Evolutionary conservation across 2,329 filamentous ascomycete species (phyloP).

Genomic region (Fusarium sp.): DNA sequence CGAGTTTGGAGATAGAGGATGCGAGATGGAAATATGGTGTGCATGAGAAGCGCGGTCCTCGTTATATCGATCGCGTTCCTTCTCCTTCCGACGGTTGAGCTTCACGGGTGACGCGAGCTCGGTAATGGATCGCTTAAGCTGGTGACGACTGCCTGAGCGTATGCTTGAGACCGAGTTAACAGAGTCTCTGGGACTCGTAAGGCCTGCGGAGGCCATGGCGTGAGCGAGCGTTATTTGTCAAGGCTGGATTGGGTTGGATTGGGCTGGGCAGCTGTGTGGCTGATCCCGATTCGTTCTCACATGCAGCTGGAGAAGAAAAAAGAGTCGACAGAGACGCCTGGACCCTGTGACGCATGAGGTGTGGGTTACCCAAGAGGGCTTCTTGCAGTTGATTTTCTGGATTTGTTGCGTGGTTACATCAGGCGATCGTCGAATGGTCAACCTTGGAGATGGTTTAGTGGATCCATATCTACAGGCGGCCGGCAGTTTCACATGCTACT

Average conservation of each 20-base stretch:
- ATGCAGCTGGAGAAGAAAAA: background rate
- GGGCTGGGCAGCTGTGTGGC: slow-evolving; percentile 9
- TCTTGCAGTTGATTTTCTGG: slow-evolving; percentile 24
- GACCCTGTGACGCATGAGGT: slow-evolving; percentile 33
- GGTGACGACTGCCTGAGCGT: slow-evolving; percentile 56
- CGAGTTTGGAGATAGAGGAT: slow-evolving; percentile 42
- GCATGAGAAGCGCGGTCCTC: slow-evolving; percentile 45
- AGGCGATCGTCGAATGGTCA: slow-evolving; percentile 34
- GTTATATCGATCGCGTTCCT: slow-evolving; percentile 44
- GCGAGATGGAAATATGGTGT: slow-evolving; percentile 32
- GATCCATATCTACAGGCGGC: slow-evolving; percentile 13
- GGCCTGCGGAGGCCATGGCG: slow-evolving; percentile 42
- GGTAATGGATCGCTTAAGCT: slow-evolving; percentile 66
- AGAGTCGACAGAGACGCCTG: slow-evolving; percentile 4
- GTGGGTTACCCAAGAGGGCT: slow-evolving; percentile 28
- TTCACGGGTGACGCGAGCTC: slow-evolving; percentile 63
- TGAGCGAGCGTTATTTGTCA: slow-evolving; percentile 21
- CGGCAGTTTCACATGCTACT: slow-evolving; percentile 39
- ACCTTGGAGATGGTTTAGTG: slow-evolving; percentile 31
- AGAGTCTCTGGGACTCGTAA: slow-evolving; percentile 42
- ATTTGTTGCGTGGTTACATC: slow-evolving; percentile 35
- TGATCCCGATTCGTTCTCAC: slow-evolving; percentile 26
- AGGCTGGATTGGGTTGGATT: background rate
- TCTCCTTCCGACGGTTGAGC: slow-evolving; percentile 51
- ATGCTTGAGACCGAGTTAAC: slow-evolving; percentile 40